Base-by-base conservation (phyloP, 73 alveolate species). In the Blepharisma stoltei region DNA sequence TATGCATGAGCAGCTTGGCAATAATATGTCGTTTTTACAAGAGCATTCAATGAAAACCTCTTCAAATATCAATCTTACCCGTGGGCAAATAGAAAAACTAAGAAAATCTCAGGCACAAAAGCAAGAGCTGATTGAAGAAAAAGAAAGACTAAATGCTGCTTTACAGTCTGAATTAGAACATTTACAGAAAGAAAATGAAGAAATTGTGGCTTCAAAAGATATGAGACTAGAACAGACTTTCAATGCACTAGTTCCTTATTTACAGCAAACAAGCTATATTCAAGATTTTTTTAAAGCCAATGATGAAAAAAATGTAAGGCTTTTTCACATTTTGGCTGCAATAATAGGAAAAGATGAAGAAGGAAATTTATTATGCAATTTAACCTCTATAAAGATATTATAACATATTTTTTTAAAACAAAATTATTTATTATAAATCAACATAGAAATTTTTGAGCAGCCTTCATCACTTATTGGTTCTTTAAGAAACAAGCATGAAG, bases 121-220 rank as follows among this genome's bases (percentile, higher is more conserved):
- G 45, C 11, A 60, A 8, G 18, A 14, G 2, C 73, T 60, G 18
- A 60, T 60, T 25, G 73, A 60, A 60, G 73, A 60, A 60, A 60
- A 60, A 25, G 73, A 60, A 25, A 60, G 23, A 60, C 0, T 60
- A 11, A 60, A 60, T 38, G 14, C 47, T 14, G 23, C 14, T 14
- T 38, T 60, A 2, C 73, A 60, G 23, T n/a, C 14, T 14, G 73
- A 60, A 25, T 25, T 60, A 20, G 73, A 60, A 2, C n/a, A 18
- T 14, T 8, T 60, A 38, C 73, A 60, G 45, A 60, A 60, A 60
- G 73, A 60, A 20, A 60, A 60, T 5, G 73, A 60, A 60, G 11
- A 18, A 14, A 25, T 60, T n/a, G 46, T 60, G 2, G 14, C 73
- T 25, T 1, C 14, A 1, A 60, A 60, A 60, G 23, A n/a, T 18